Evolutionary conservation across 176 grass and related monocot species (phyloP).

Genomic region (Zoysia japonica): DNA sequence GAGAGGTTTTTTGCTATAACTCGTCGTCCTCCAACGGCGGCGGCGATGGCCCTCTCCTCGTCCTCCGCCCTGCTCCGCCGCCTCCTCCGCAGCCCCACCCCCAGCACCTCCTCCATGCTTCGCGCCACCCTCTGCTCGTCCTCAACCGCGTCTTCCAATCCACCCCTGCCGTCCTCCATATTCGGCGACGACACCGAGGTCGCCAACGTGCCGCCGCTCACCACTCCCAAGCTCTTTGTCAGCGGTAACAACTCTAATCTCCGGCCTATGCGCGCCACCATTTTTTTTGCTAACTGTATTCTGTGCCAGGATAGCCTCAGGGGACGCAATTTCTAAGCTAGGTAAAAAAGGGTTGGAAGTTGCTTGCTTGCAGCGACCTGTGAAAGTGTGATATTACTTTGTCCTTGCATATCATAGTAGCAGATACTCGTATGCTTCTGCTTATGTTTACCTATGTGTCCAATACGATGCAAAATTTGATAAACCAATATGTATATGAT

Average conservation of each 20-base stretch:
- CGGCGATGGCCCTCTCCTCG: constrained; percentile 51
- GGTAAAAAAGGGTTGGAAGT: neutral
- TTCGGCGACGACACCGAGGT: constrained; percentile 46
- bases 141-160: neutral
- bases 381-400: neutral
- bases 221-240: constrained; percentile 80
- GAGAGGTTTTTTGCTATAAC: too few relatives aligned
- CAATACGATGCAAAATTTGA: neutral
- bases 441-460: neutral
- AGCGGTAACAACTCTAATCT: constrained; percentile 55
- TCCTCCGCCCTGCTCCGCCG: constrained; percentile 45
- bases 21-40: neutral
- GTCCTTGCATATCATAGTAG: neutral
- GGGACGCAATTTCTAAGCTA: neutral
- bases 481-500: neutral
- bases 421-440: neutral
- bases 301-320: neutral
- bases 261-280: neutral
- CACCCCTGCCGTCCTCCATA: constrained; percentile 44
- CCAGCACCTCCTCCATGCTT: constrained; percentile 34
- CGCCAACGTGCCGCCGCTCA: constrained; percentile 74
- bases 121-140: constrained; percentile 49
- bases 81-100: constrained; percentile 33
- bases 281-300: neutral
- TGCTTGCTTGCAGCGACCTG: neutral